Conservation (phyloP, 331 rosid species). For the Rhamnella rubrinervis region DNA sequence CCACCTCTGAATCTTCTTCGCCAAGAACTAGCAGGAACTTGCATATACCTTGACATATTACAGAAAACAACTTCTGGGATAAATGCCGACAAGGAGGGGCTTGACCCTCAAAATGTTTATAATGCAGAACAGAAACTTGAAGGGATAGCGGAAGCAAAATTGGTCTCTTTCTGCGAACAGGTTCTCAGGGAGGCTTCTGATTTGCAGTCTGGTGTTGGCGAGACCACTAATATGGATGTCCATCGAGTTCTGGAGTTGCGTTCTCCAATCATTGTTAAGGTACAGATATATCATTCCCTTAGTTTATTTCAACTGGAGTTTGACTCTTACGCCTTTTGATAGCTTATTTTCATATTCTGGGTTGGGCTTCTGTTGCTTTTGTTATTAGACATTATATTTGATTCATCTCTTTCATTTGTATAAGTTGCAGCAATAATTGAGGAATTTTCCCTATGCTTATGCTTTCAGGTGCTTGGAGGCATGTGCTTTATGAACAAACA, state of each 20-base stretch:
- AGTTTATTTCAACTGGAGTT: no score
- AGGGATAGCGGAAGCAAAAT: slow-evolving; percentile 81
- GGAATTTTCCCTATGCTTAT: slow-evolving; percentile 2
- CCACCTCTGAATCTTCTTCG: slow-evolving; percentile 96
- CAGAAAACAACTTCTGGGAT: slow-evolving; percentile 76
- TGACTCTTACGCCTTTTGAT: no score
- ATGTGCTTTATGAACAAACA: slow-evolving; percentile 88
- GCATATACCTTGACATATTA: slow-evolving; percentile 81
- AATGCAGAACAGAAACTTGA: slow-evolving; percentile 61
- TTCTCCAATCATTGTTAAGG: slow-evolving; percentile 90
- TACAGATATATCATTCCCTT: slow-evolving; percentile 21
- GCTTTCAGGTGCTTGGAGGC: slow-evolving; percentile 79
- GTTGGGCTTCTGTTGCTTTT: no score
- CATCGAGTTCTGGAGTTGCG: slow-evolving; percentile 92
- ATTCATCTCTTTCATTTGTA: not conserved
- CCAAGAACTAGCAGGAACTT: slow-evolving; percentile 86
- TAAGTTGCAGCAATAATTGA: not conserved
- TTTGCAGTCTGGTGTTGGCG: slow-evolving; percentile 78
- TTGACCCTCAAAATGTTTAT: slow-evolving; percentile 25
- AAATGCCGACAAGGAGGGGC: slow-evolving; percentile 37
- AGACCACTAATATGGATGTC: slow-evolving; percentile 75
- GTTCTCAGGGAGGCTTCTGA: slow-evolving; percentile 96
- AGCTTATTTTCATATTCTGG: no score
- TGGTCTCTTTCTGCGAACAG: slow-evolving; percentile 87
- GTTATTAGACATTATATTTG: no score